Base-by-base conservation (phyloP, 2,329 filamentous ascomycete genomes). In the Chrysoporthe cubensis region DNA sequence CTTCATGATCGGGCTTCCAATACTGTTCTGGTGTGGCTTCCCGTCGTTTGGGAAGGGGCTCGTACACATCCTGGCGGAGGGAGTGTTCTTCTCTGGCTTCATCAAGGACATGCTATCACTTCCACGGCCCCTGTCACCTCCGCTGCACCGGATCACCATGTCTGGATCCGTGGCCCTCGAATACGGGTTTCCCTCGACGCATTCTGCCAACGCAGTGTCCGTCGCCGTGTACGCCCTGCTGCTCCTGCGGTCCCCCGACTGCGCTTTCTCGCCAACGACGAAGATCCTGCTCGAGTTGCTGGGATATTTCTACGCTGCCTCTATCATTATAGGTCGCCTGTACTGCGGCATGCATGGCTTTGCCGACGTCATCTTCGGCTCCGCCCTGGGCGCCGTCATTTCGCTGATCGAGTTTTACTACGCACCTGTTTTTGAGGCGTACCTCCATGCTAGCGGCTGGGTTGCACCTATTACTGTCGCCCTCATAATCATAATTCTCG, bases 301-400 rank as follows among this genome's bases (percentile, higher is more conserved):
- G 6, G 89, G 91, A 52, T 96, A 96, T 78, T 90, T 93, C 73
- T 99, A 98, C 76, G 93, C 92, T 44, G 81, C 88, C 14, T 97
- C 95, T 37, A 98, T 99, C 75, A 87, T 97, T 52, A 82, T 98
- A 70, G 96, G 96, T 6, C 89, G 96, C 26, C 83, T 99, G 46
- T 98, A 99, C 81, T 99, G 96, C 76, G 96, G 96, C 70, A 99
- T 99, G 96, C 96, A 99, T 80, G 96, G 96, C 13, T 97, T 98
- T 80, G 84, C 96, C 56, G 96, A 99, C 78, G 94, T 98, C 34
- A 80, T 96, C 16, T 79, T 96, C 66, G 96, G 96, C 7, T 93
- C 91, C 65, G 74, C 89, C 16, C 84, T 97, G 66, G 96, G 96
- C 43, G 90, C 89, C 13, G 79, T 86, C 63, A 86, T 90, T 71